These are phyloP conservation scores for Asclepias syriaca DNA, from an alignment of 257 asterid genomes.

Conservation along the genomic window DNA sequence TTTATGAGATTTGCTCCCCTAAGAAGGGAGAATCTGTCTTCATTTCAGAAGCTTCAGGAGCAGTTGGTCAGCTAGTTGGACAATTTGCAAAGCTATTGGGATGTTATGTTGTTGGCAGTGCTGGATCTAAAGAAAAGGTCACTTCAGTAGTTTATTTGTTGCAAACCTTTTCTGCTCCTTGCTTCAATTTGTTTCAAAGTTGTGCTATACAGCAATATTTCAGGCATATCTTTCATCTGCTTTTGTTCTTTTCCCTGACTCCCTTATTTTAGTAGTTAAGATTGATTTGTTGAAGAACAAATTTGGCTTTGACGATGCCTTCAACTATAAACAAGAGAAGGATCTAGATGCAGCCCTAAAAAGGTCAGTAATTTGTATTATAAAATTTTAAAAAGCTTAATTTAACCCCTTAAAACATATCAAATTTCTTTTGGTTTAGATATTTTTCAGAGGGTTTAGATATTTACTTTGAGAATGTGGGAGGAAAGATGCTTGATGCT, in stretches of 20 bases:
- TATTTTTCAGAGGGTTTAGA: slow-evolving; percentile 30
- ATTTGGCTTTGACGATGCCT: slow-evolving; percentile 11
- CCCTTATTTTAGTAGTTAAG: slow-evolving; percentile 1
- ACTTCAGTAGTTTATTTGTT: background rate
- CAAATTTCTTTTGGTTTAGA: slow-evolving; percentile 6
- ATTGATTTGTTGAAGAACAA: slow-evolving; percentile 30
- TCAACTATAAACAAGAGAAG: slow-evolving; percentile 24
- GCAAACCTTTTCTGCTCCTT: no score
- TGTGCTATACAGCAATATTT: no score
- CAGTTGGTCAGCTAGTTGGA: slow-evolving; percentile 36
- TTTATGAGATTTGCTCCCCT: slow-evolving; percentile 30
- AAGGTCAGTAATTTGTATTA: slow-evolving; percentile 17
- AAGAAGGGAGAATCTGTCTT: slow-evolving; percentile 29
- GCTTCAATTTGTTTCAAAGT: no score
- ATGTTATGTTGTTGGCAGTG: slow-evolving; percentile 34
- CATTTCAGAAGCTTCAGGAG: slow-evolving; percentile 33
- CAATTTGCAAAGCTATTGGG: slow-evolving; percentile 26
- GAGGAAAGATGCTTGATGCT: slow-evolving; percentile 28
- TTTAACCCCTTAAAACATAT: no score
- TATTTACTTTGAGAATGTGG: slow-evolving; percentile 32
- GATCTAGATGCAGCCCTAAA: slow-evolving; percentile 25
- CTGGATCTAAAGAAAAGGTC: slow-evolving; percentile 30
- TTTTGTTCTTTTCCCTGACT: background rate
- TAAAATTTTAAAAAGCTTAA: no score
- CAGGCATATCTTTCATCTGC: no score